Evolutionary conservation across 2,329 filamentous ascomycete genomes (phyloP), one percentile per base, ranked within the genome.

Genomic region (Zymoseptoria tritici): DNA sequence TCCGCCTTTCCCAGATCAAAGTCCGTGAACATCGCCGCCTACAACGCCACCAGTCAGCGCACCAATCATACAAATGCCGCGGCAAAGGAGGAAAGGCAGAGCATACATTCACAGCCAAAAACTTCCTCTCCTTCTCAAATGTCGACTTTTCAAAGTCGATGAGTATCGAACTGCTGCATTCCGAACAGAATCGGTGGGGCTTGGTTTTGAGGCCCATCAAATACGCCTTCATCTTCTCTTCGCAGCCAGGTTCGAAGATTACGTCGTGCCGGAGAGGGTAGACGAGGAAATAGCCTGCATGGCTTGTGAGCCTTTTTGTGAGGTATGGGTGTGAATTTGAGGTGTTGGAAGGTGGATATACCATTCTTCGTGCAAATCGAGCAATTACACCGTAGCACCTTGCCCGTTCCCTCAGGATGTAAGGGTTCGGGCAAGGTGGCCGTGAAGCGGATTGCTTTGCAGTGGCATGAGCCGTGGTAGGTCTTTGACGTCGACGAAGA

Each of bases 281-380:
- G 20, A 22, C 13, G 19, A 16, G 50, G 7, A 16, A 50, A 21
- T 9, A 21, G 31, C 50, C 42, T 36, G 16, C 1, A 29, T 22
- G 26, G 19, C 31, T 54, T 20, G 36, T 42, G 22, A 50, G 20
- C n/a, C 21, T 24, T 16, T 4, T 16, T 22, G 22, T 20, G 16
- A 26, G 5, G 24, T 26, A 26, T 8, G 4, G 7, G 4, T 26
- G 24, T 26, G 24, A 26, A 26, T 8, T 26, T 26, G 24, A 26
- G 24, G 24, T 26, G 24, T 26, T 26, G 24, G 24, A 26, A 1
- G 24, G 7, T 26, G 24, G 24, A 26, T 1, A 26, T n/a, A 62
- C 62, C 65, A 52, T 67, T 66, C 60, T 67, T 66, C 29, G 58
- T 62, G 60, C 67, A 70, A 56, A 67, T 67, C 20, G 64, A 67